Base-by-base conservation (phyloP, 2,329 filamentous ascomycete species). In the Aspergillus fumigatiaffinis region DNA sequence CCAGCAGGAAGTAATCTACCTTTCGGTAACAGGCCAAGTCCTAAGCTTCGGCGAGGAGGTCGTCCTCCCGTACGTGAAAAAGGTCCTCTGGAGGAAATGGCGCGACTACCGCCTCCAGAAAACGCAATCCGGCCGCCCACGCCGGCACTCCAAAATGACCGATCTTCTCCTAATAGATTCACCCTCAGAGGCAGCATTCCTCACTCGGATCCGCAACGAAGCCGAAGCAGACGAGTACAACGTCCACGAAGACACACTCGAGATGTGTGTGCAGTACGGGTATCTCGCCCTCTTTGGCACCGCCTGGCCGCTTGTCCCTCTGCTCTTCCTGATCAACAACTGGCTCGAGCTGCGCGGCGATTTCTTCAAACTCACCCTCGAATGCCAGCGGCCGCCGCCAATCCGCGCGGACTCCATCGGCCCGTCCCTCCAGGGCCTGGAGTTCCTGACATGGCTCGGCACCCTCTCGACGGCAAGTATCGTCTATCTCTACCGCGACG, bases 261-360 rank as follows among this genome's bases (percentile, higher is more conserved):
- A 99, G 77, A 96, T 96, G 92, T 85, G 92, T 28, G 85, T 96
- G 59, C 91, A 94, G 66, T 91, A 84, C 79, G 91, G 92, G 29
- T 97, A 97, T 71, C 82, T 99, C 0, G 88, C 90, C 0, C 82
- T 97, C 9, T 97, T 97, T 74, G 94, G 91, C 0, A 90, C 94
- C 2, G 87, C 96, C 54, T 99, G 94, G 94, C 94, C 94, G 0
- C 79, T 97, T n/a, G 92, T 93, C 0, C 88, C 89, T 1, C 82
- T 91, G 56, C 93, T 89, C 1, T 97, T 97, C 78, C 78, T 97
- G 12, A 79, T 94, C 74, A 97, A 97, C 77, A 95, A 97, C 77
- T 97, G 93, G 92, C 79, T 99, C 56, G 94, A 97, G 72, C 84
- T 97, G 42, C 89, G 94, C 46, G 91, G 91, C 0, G 94, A 99